Percentiles rank a stretch among this genome's conserved stretches.
Conservation (phyloP, 345 rosid species). For the Turnera subulata region DNA sequence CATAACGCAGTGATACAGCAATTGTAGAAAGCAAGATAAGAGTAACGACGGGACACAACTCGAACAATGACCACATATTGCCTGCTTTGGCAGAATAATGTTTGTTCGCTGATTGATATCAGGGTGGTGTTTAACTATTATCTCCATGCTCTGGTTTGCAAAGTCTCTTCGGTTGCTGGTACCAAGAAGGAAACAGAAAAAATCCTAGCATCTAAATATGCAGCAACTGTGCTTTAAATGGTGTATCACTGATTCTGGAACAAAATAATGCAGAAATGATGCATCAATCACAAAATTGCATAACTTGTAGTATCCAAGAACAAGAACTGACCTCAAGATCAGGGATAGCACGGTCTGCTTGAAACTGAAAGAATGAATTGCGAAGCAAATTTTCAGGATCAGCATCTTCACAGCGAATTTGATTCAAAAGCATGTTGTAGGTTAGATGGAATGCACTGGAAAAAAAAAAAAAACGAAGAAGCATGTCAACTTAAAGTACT, state of each 20-base stretch:
- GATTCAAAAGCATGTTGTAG: constrained; percentile 98
- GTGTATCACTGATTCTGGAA: constrained; percentile 2
- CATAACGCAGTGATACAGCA: too few relatives aligned
- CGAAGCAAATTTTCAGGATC: constrained; percentile 95
- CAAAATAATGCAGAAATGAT: neutral
- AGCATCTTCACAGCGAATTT: constrained; percentile 90
- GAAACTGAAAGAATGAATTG: constrained; percentile 95
- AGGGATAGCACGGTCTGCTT: constrained; percentile 91
- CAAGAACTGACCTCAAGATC: constrained; percentile 68
- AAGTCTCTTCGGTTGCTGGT: too few relatives aligned
- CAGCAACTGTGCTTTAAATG: too few relatives aligned
- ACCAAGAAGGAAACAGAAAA: too few relatives aligned
- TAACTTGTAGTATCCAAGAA: neutral
- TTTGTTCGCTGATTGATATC: too few relatives aligned
- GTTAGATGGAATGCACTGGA: constrained; percentile 95
- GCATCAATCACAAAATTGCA: constrained; percentile 2
- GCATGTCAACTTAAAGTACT: constrained; percentile 11
- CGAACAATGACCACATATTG: too few relatives aligned
- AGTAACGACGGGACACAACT: too few relatives aligned
- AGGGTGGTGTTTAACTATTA: too few relatives aligned
- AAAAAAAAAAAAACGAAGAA: constrained; percentile 24
- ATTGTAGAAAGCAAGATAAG: too few relatives aligned
- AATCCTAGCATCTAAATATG: too few relatives aligned
- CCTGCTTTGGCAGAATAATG: too few relatives aligned
- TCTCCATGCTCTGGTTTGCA: too few relatives aligned